These are phyloP conservation scores for Curvularia hawaiiensis DNA, from an alignment of 2,329 filamentous ascomycete species.

Conservation along the genomic window DNA sequence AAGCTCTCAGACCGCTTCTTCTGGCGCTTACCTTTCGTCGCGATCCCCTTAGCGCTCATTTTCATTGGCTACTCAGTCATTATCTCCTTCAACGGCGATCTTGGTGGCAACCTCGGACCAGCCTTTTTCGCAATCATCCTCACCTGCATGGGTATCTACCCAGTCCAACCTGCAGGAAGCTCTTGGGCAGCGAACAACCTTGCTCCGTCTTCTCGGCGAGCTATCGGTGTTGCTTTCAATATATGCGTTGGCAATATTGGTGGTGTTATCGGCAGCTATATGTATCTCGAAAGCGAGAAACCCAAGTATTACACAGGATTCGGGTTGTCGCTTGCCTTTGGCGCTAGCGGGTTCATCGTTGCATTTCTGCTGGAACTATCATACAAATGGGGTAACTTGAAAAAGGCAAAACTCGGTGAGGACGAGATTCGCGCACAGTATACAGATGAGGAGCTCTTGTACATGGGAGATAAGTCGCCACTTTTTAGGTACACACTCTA, in stretches of 20 bases:
- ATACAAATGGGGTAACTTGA: conserved; percentile 13
- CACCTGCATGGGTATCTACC: conserved; percentile 49
- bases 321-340: conserved; percentile 34
- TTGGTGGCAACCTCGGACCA: conserved; percentile 49
- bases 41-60: conserved; percentile 42
- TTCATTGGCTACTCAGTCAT: conserved; percentile 38
- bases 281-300: conserved; percentile 44
- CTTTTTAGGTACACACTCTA: conserved; percentile 46
- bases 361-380: conserved; percentile 29
- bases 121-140: conserved; percentile 55
- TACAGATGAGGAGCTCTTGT: conserved; percentile 44
- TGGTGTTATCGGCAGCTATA: conserved; percentile 42
- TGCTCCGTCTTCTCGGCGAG: conserved; percentile 36
- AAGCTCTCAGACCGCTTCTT: conserved; percentile 33
- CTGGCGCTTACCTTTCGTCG: conserved; percentile 28
- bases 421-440: conserved; percentile 45
- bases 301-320: conserved; percentile 47
- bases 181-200: conserved; percentile 42
- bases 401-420: conserved; percentile 43
- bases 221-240: conserved; percentile 39
- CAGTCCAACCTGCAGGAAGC: conserved; percentile 37
- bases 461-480: conserved; percentile 49
- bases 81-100: conserved; percentile 49
- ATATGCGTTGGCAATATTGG: conserved; percentile 38
- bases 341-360: conserved; percentile 22